These are phyloP conservation scores for Calophaca sinica DNA, from an alignment of 306 rosid genomes.

Conservation along the genomic window DNA sequence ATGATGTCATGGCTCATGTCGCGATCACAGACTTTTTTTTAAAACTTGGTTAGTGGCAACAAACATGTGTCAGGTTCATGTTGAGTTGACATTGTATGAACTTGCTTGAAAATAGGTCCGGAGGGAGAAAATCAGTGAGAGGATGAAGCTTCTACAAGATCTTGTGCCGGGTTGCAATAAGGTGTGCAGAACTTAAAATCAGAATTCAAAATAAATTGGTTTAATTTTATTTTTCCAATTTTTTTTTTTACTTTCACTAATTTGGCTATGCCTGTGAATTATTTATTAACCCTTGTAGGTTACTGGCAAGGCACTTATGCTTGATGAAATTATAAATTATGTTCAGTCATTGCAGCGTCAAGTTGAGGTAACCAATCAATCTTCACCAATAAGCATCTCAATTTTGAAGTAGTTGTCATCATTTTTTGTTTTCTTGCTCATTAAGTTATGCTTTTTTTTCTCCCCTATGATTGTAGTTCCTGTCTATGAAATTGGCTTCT, in stretches of 20 bases:
- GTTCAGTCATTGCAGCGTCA: constrained; percentile 98
- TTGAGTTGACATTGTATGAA: constrained; percentile 45
- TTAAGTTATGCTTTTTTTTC: constrained; percentile 24
- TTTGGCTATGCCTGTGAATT: constrained; percentile 29
- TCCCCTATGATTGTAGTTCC: constrained; percentile 59
- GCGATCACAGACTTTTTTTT: too few relatives aligned
- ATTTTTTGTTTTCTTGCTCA: constrained; percentile 48
- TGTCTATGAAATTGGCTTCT: constrained; percentile 93
- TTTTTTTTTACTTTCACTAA: constrained; percentile 38
- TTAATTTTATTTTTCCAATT: neutral
- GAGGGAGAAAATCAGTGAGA: constrained; percentile 96
- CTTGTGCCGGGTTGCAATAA: constrained; percentile 97
- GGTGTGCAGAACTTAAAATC: constrained; percentile 51
- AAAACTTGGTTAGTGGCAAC: too few relatives aligned
- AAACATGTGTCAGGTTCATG: neutral
- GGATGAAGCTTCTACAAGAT: constrained; percentile 97
- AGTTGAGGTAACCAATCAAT: constrained; percentile 80
- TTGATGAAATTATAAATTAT: constrained; percentile 95
- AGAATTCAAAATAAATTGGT: neutral
- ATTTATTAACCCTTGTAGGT: constrained; percentile 57
- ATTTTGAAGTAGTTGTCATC: constrained; percentile 36
- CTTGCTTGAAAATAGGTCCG: constrained; percentile 62
- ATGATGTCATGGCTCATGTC: too few relatives aligned
- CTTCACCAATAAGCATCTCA: constrained; percentile 43
- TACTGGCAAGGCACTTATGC: constrained; percentile 97